phyloP scores from a whole-genome alignment of 805 yeast species.

The Ogataea polymorpha region DNA sequence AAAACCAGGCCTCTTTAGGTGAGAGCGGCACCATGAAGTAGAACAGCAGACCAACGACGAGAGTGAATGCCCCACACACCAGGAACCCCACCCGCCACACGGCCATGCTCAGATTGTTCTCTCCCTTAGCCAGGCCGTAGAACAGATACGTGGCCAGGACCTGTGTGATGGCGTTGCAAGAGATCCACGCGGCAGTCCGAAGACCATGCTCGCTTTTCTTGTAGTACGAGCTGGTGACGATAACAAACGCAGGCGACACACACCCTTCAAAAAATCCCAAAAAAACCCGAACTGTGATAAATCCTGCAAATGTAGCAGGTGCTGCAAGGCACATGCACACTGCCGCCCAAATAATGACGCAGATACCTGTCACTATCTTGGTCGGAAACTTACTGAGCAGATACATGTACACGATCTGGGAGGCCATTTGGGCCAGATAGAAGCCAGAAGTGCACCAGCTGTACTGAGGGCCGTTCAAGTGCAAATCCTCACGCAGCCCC shows the following conservation, averaged over 20 bases:
- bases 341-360: conserved; percentile 48
- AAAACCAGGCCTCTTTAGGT: conserved; percentile 51
- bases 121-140: conserved; percentile 39
- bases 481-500: conserved; percentile 34
- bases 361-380: conserved; percentile 45
- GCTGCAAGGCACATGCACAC: conserved; percentile 39
- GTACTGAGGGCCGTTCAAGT: conserved; percentile 33
- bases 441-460: conserved; percentile 46
- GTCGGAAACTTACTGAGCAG: conserved; percentile 51
- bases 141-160: conserved; percentile 47
- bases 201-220: conserved; percentile 43
- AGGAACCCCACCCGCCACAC: conserved; percentile 62
- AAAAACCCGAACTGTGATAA: conserved; percentile 44
- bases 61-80: conserved; percentile 55
- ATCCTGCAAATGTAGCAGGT: conserved; percentile 35
- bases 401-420: conserved; percentile 42
- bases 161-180: conserved; percentile 40
- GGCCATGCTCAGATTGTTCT: conserved; percentile 38
- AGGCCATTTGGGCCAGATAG: conserved; percentile 44
- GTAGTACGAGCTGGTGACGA: conserved; percentile 56
- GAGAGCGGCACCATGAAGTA: conserved; percentile 41
- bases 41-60: conserved; percentile 44
- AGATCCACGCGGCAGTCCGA: conserved; percentile 35
- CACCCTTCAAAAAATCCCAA: conserved; percentile 52
- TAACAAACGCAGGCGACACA: conserved; percentile 42